These are phyloP conservation scores for Coelastrella sp. DNA, from an alignment of 139 green algal species.

Conservation along the genomic window DNA sequence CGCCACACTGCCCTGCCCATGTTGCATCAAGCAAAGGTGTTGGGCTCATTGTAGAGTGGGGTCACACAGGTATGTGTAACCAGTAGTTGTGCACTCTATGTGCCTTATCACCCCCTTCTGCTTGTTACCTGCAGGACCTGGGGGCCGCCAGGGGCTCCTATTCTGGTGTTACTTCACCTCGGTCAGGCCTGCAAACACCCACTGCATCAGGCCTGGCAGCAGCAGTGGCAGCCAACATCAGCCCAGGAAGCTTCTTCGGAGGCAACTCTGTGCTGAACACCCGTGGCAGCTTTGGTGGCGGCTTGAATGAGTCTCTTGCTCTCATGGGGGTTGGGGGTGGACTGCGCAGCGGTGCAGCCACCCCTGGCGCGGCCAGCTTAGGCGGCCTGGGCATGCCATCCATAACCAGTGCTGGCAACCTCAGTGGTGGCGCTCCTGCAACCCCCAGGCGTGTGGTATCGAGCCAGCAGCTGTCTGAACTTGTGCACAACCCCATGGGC, in stretches of 20 bases:
- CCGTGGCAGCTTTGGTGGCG: not conserved
- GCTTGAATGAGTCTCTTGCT: not conserved
- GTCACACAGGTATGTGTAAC: too few species aligned
- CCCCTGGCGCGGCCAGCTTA: not conserved
- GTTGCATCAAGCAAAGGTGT: too few species aligned
- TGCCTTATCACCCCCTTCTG: too few species aligned
- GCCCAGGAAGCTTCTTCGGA: conserved; percentile 36
- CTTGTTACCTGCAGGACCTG: not conserved
- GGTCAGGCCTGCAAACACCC: conserved; percentile 26
- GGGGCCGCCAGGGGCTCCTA: not conserved
- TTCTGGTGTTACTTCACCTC: conserved; percentile 2
- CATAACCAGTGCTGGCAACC: not conserved
- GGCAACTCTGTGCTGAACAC: conserved; percentile 17
- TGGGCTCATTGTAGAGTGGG: too few species aligned
- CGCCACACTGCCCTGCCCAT: too few species aligned
- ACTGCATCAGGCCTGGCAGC: not conserved
- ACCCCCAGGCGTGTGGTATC: conserved; percentile 30
- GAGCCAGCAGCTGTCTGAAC: conserved; percentile 7
- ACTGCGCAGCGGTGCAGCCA: not conserved
- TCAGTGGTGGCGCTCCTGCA: not conserved
- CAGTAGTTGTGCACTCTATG: too few species aligned
- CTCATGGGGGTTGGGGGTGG: not conserved
- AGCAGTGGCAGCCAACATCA: not conserved
- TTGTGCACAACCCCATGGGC: conserved; percentile 17
- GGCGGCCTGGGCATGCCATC: not conserved